A percentile compares a stretch with the other conserved stretches of the same genome.
Evolutionary conservation across 176 grass and related monocot species (phyloP).

Genomic region (Zoysia japonica): DNA sequence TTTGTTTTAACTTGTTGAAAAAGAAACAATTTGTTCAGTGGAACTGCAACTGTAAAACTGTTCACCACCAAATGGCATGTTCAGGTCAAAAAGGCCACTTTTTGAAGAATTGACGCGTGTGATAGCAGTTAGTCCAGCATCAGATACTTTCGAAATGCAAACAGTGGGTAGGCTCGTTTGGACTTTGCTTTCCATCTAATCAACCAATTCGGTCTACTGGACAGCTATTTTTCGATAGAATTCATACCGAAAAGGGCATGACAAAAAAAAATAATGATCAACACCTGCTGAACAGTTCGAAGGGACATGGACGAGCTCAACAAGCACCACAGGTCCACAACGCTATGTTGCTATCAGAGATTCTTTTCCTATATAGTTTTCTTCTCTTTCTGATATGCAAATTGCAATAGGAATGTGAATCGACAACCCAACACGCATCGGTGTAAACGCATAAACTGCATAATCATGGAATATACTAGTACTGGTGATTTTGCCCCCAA

Average conservation of each 20-base stretch:
- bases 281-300: no score
- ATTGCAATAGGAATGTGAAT: background rate
- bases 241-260: background rate
- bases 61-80: background rate
- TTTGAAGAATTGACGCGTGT: background rate
- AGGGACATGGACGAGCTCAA: background rate
- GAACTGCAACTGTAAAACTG: background rate
- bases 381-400: background rate
- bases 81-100: background rate
- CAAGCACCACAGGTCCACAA: background rate
- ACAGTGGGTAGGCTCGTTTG: background rate
- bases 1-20: background rate
- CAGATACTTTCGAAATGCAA: background rate
- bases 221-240: background rate
- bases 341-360: no score
- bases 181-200: background rate
- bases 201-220: background rate
- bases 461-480: background rate
- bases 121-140: background rate
- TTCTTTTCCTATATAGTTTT: background rate
- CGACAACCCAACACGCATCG: background rate
- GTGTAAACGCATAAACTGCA: background rate
- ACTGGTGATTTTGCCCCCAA: background rate
- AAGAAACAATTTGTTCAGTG: background rate
- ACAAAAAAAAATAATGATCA: background rate